These are phyloP conservation scores for Fusarium beomiforme DNA, from an alignment of 2,329 filamentous ascomycete species.

Conservation along the genomic window DNA sequence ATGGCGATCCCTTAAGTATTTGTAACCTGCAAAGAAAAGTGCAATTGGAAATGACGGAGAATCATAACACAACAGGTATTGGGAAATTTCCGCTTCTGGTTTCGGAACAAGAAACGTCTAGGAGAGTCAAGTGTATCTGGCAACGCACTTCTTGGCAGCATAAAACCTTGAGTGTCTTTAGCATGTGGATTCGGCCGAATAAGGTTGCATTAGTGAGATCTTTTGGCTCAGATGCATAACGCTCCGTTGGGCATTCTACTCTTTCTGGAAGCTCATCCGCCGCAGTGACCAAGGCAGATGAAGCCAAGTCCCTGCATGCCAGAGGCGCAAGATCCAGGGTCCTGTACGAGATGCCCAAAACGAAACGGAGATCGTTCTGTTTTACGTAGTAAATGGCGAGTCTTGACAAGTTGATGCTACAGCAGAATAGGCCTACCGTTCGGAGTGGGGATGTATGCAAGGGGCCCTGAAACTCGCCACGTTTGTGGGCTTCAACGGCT, in stretches of 20 bases:
- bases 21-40: background rate
- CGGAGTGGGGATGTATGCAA: constrained; percentile 1
- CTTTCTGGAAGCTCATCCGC: background rate
- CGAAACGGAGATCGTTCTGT: constrained; percentile 13
- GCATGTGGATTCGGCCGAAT: background rate
- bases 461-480: constrained; percentile 10
- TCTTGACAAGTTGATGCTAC: background rate
- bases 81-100: constrained; percentile 12
- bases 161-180: background rate
- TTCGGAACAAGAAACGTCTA: constrained; percentile 14
- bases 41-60: background rate
- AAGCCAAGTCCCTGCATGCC: background rate
- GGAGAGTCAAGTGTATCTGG: background rate
- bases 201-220: constrained; percentile 24
- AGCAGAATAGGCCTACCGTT: background rate
- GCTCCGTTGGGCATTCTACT: constrained; percentile 2
- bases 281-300: background rate
- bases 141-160: background rate
- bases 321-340: background rate
- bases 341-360: constrained; percentile 2
- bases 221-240: constrained; percentile 5
- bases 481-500: background rate
- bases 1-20: background rate
- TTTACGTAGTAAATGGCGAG: background rate
- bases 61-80: background rate